These are phyloP conservation scores for Populus hybrid DNA, from an alignment of 441 rosid genomes.

Conservation along the genomic window DNA sequence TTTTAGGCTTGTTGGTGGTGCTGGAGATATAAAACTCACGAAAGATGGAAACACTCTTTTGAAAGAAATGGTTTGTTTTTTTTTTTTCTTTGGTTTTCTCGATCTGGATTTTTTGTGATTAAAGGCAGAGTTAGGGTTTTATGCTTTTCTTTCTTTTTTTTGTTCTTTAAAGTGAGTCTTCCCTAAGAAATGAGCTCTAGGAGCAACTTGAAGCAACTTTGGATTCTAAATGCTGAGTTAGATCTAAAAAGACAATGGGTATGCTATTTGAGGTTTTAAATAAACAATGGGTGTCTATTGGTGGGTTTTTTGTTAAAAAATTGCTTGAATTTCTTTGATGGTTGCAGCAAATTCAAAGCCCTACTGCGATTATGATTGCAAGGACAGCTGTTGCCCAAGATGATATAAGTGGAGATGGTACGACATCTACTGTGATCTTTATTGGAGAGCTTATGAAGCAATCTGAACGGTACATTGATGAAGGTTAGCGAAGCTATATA, in stretches of 20 bases:
- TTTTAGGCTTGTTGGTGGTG: constrained; percentile 93
- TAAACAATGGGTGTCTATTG: not conserved
- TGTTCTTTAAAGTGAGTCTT: not conserved
- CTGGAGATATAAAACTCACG: constrained; percentile 94
- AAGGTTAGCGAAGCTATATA: constrained; percentile 45
- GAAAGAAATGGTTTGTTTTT: constrained; percentile 75
- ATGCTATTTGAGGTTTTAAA: not conserved
- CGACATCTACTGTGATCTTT: constrained; percentile 91
- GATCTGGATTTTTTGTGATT: not conserved
- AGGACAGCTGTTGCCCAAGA: constrained; percentile 98
- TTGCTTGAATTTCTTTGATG: not conserved
- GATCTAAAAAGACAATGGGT: not conserved
- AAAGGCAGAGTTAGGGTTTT: not conserved
- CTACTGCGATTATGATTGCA: constrained; percentile 96
- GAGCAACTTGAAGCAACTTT: not conserved
- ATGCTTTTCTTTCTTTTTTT: not conserved
- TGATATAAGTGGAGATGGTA: constrained; percentile 94
- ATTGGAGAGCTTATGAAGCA: constrained; percentile 99
- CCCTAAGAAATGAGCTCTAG: not conserved
- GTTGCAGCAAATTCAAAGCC: constrained; percentile 95
- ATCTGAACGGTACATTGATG: constrained; percentile 88
- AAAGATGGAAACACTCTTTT: constrained; percentile 94
- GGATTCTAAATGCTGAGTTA: not conserved
- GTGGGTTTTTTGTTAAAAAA: not conserved
- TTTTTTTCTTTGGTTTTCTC: not conserved